A percentile compares a stretch with the other conserved stretches of the same genome.
phyloP scores from a whole-genome alignment of 192 early-diverging fungal species.

The Pilaira anomala region DNA sequence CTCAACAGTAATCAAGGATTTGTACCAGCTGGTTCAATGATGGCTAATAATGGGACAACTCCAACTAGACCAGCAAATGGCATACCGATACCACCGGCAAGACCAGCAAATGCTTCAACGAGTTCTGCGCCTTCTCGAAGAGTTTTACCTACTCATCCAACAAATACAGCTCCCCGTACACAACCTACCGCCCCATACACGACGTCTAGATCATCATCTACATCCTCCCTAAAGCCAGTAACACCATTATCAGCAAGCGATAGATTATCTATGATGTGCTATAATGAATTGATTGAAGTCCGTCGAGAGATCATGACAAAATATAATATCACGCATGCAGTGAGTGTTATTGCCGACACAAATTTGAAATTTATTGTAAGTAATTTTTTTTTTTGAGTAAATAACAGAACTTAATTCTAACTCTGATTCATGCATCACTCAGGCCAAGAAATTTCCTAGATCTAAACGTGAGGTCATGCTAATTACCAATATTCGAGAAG shows the following conservation, averaged over 20 bases:
- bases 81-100: background rate
- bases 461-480: slow-evolving; percentile 9
- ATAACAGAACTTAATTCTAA: background rate
- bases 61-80: background rate
- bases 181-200: background rate
- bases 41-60: background rate
- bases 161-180: background rate
- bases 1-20: background rate
- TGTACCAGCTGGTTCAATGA: background rate
- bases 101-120: background rate
- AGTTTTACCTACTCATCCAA: background rate
- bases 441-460: slow-evolving; percentile 16
- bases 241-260: no score
- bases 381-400: background rate
- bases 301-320: slow-evolving; percentile 4
- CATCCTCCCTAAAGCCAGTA: no score
- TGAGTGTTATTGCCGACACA: slow-evolving; percentile 20
- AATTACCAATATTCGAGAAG: slow-evolving; percentile 14
- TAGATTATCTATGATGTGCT: background rate
- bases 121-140: background rate
- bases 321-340: background rate
- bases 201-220: background rate
- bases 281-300: background rate
- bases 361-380: slow-evolving; percentile 20
- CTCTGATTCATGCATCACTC: background rate